Evolutionary conservation across 306 rosid species (phyloP).

Genomic region (Mimosa bimucronata): DNA sequence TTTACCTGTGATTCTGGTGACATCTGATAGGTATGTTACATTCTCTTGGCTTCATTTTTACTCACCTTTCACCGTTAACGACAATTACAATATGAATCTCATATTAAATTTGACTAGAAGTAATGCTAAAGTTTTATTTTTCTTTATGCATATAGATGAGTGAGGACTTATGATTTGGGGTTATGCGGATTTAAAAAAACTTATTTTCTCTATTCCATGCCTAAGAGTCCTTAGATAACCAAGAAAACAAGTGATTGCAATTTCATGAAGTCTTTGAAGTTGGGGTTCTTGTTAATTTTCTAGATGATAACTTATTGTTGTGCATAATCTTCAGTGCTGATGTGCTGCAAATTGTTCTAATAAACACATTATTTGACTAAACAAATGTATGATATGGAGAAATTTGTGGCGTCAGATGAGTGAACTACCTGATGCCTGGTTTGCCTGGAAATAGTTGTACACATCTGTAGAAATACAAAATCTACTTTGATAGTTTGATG

Average conservation of each 20-base stretch:
- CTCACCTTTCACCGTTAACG: constrained; percentile 6
- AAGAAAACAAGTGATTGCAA: constrained; percentile 16
- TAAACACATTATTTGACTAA: constrained; percentile 4
- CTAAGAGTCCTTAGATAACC: neutral
- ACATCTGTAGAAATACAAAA: too few species aligned
- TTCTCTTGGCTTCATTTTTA: constrained; percentile 32
- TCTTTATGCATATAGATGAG: too few species aligned
- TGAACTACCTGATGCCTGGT: constrained; percentile 15
- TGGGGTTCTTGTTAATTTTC: constrained; percentile 10
- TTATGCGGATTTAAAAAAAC: constrained; percentile 6
- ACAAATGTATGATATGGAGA: constrained; percentile 19
- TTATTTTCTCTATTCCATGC: neutral
- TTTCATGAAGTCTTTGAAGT: constrained; percentile 9
- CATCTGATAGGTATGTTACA: constrained; percentile 80
- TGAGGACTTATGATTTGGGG: constrained; percentile 2
- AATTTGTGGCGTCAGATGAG: constrained; percentile 29
- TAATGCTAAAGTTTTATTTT: neutral
- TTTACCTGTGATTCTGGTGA: constrained; percentile 78
- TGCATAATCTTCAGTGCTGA: constrained; percentile 3
- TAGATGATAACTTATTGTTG: constrained; percentile 17
- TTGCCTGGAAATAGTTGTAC: too few species aligned
- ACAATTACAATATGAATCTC: constrained; percentile 6
- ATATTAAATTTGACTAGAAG: neutral
- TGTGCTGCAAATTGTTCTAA: constrained; percentile 3
- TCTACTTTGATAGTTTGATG: too few species aligned